These are phyloP conservation scores for Penicillium sp. DNA, from an alignment of 2,329 filamentous ascomycete species.

Conservation along the genomic window DNA sequence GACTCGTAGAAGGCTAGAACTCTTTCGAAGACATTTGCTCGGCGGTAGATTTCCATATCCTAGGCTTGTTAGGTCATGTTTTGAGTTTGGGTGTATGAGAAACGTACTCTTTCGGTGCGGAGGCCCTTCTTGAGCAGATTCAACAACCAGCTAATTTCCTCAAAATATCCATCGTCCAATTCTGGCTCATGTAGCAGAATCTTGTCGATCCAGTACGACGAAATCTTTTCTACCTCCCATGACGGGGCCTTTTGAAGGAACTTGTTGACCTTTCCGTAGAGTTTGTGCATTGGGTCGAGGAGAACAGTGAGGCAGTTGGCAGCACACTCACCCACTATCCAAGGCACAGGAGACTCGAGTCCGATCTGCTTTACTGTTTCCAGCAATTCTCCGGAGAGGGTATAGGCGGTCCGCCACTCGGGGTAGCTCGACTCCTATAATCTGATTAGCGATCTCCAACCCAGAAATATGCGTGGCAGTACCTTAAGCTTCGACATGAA, in stretches of 20 bases:
- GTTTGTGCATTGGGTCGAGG: slow-evolving; percentile 74
- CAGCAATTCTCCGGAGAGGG: slow-evolving; percentile 77
- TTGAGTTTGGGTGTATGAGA: neutral
- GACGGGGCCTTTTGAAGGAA: slow-evolving; percentile 78
- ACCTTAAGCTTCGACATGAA: slow-evolving; percentile 57
- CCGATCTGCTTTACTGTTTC: slow-evolving; percentile 70
- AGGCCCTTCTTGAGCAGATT: slow-evolving; percentile 71
- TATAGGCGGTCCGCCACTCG: slow-evolving; percentile 77
- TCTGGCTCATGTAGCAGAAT: slow-evolving; percentile 76
- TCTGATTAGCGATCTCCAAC: slow-evolving; percentile 5
- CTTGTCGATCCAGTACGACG: slow-evolving; percentile 67
- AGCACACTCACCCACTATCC: slow-evolving; percentile 76
- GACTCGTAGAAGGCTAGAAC: slow-evolving; percentile 72
- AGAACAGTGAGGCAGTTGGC: slow-evolving; percentile 72
- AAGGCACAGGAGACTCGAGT: slow-evolving; percentile 66
- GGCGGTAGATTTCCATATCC: slow-evolving; percentile 57
- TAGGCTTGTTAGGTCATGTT: slow-evolving; percentile 26
- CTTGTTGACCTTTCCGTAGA: slow-evolving; percentile 85
- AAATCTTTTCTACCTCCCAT: slow-evolving; percentile 68
- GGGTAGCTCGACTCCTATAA: slow-evolving; percentile 68
- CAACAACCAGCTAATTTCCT: slow-evolving; percentile 76
- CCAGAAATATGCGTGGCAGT: neutral
- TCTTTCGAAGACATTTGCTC: slow-evolving; percentile 73
- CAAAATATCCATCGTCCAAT: slow-evolving; percentile 73
- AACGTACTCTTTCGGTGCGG: slow-evolving; percentile 57